Base-by-base conservation (phyloP, 805 yeast species). In the Yarrowia osloensis region DNA sequence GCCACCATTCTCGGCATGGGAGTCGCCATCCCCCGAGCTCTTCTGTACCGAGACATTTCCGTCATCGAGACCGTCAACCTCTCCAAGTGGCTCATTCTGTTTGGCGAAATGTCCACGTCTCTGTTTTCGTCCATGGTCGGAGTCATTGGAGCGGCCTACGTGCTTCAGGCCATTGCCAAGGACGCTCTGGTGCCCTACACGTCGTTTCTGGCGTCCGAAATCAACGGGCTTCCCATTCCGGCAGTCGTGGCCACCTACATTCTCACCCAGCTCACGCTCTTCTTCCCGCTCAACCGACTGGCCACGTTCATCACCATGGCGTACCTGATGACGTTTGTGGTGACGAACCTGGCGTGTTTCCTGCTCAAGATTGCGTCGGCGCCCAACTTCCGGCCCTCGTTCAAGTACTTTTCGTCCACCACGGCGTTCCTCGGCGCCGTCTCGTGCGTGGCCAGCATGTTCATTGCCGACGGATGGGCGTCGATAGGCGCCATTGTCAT, bases 261-360 rank as follows among this genome's bases (percentile, higher is more conserved):
- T 2, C 74, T 95, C 35, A 89, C 96, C 11, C 99, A 95, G 73
- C 69, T 89, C 7, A 94, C 96, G 70, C 80, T 95, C 49, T 86
- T 95, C 74, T 90, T 97, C 0, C 96, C 95, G 74, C 89, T 95
- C 70, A 94, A 95, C 77, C 90, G 89, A 76, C 92, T 95, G 76
- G 99, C 99, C 2, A 89, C 96, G 0, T 88, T 92, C 73, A 94
- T 95, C 69, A 94, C 98, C 1, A 92, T 96, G 98, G 97, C 99
- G 0, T 94, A 92, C 73, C 81, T 95, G 65, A 90, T 94, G 95
- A 95, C 99, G 0, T 95, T 95, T 73, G 88, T 94, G 57, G 97
- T 94, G 2, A 92, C 96, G 39, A 95, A 95, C 73, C 77, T 94
- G 70, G 98, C 99, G 2, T 96, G 99, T 75, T 92, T 94, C 74